Percentiles rank a stretch among this genome's conserved stretches.
Evolutionary conservation across 2,329 filamentous ascomycete species (phyloP).

Genomic region (Penicillium paneum): DNA sequence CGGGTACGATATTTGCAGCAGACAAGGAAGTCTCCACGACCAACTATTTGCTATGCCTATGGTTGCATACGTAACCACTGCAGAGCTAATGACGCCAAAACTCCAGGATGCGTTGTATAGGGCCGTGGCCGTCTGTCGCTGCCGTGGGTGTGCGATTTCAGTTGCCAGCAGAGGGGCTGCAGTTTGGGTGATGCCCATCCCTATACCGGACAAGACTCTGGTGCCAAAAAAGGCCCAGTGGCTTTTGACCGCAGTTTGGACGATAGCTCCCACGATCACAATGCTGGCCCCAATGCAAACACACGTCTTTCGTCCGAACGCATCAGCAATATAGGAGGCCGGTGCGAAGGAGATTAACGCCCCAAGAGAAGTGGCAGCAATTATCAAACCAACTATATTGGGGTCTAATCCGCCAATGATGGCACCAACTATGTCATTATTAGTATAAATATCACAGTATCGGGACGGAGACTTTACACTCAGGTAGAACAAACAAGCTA

Average conservation of each 20-base stretch:
- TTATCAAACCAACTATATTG: conserved; percentile 18
- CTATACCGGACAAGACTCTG: conserved; percentile 34
- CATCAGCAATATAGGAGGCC: conserved; percentile 36
- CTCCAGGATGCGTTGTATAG: conserved; percentile 27
- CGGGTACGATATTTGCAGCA: conserved; percentile 49
- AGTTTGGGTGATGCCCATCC: conserved; percentile 34
- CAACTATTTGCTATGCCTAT: conserved; percentile 15
- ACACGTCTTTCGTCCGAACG: conserved; percentile 44
- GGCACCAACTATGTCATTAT: conserved; percentile 6
- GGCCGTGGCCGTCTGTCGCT: conserved; percentile 26
- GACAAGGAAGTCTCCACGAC: conserved; percentile 58
- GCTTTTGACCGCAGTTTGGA: conserved; percentile 14
- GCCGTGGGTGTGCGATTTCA: conserved; percentile 30
- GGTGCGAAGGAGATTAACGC: conserved; percentile 19
- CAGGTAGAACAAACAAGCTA: conserved; percentile 19
- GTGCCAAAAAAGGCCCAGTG: conserved; percentile 27
- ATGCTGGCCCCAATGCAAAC: conserved; percentile 41
- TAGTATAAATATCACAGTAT: not conserved
- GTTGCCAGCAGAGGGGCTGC: conserved; percentile 26
- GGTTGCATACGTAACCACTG: conserved; percentile 11
- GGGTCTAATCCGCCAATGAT: conserved; percentile 14
- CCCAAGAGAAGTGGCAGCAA: conserved; percentile 17
- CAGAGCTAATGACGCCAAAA: conserved; percentile 16
- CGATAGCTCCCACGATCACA: conserved; percentile 23
- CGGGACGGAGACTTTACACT: conserved; percentile 7